Evolutionary conservation across 257 asterid genomes (phyloP).

Genomic region (Petunia axillaris): DNA sequence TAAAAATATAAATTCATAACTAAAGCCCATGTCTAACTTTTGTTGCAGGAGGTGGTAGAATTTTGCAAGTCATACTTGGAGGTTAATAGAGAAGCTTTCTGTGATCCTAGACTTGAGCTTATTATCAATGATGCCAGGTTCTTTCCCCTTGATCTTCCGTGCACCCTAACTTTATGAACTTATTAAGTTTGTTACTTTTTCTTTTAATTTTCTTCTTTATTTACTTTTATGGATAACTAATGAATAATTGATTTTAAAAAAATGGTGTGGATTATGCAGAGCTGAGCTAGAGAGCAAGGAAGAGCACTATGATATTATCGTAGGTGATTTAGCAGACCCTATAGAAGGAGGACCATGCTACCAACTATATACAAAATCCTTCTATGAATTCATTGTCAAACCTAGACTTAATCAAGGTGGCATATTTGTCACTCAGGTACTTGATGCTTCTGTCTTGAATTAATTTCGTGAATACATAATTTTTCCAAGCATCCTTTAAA

Average conservation of each 20-base stretch:
- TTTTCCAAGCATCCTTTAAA: neutral
- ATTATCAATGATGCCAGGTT: constrained; percentile 90
- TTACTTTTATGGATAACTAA: neutral
- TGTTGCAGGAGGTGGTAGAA: constrained; percentile 83
- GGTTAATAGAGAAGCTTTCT: constrained; percentile 77
- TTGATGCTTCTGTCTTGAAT: neutral
- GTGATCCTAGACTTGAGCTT: constrained; percentile 76
- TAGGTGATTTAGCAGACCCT: constrained; percentile 96
- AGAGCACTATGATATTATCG: constrained; percentile 76
- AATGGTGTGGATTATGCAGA: constrained; percentile 38
- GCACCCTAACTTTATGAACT: neutral
- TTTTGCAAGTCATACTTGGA: constrained; percentile 80
- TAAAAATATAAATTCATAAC: no score
- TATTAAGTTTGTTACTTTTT: neutral
- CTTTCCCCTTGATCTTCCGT: neutral
- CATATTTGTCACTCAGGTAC: constrained; percentile 91
- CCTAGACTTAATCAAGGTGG: constrained; percentile 72
- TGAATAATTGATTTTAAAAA: neutral
- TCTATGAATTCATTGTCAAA: constrained; percentile 68
- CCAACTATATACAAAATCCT: constrained; percentile 93
- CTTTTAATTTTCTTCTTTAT: neutral
- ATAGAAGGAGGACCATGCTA: constrained; percentile 96
- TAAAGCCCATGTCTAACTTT: neutral
- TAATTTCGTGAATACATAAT: neutral
- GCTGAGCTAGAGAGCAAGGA: constrained; percentile 87